These are phyloP conservation scores for Alternaria incomplexa DNA, from an alignment of 2,329 filamentous ascomycete species.

Conservation along the genomic window DNA sequence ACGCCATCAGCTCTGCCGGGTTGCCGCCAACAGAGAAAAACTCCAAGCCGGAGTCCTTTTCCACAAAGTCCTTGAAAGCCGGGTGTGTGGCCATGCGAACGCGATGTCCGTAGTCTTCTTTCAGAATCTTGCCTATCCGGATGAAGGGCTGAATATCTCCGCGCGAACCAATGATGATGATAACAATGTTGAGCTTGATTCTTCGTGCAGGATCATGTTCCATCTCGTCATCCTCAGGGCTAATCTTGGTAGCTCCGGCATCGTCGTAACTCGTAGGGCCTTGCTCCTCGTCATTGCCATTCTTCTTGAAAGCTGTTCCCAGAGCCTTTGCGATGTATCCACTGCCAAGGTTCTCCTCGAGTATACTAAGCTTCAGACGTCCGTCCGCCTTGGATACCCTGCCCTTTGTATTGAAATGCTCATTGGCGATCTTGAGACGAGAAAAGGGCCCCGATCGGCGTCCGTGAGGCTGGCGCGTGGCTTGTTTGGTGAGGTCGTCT, in stretches of 20 bases:
- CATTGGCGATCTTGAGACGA: slow-evolving; percentile 67
- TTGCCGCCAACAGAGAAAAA: slow-evolving; percentile 84
- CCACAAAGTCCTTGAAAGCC: slow-evolving; percentile 76
- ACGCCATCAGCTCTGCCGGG: slow-evolving; percentile 81
- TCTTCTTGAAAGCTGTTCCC: slow-evolving; percentile 66
- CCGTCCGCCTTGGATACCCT: slow-evolving; percentile 72
- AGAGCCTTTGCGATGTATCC: slow-evolving; percentile 78
- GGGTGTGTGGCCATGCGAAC: slow-evolving; percentile 82
- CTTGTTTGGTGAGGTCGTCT: slow-evolving; percentile 9
- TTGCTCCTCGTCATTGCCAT: slow-evolving; percentile 53
- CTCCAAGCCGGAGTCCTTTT: slow-evolving; percentile 73
- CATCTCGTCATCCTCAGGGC: slow-evolving; percentile 43
- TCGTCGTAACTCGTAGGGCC: slow-evolving; percentile 29
- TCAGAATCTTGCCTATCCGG: slow-evolving; percentile 73
- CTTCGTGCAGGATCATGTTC: slow-evolving; percentile 37
- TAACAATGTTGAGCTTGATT: slow-evolving; percentile 75
- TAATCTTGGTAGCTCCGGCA: slow-evolving; percentile 27
- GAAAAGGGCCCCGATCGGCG: slow-evolving; percentile 50
- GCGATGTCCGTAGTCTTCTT: slow-evolving; percentile 73
- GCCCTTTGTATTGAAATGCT: slow-evolving; percentile 69
- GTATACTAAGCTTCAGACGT: slow-evolving; percentile 71
- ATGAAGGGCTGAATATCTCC: slow-evolving; percentile 84
- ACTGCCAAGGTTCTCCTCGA: slow-evolving; percentile 69
- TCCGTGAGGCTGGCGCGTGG: slow-evolving; percentile 11
- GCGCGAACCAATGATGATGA: slow-evolving; percentile 82